A percentile compares a stretch with the other conserved stretches of the same genome.
phyloP scores from a whole-genome alignment of 345 rosid species.

The Moricandia moricandioides region DNA sequence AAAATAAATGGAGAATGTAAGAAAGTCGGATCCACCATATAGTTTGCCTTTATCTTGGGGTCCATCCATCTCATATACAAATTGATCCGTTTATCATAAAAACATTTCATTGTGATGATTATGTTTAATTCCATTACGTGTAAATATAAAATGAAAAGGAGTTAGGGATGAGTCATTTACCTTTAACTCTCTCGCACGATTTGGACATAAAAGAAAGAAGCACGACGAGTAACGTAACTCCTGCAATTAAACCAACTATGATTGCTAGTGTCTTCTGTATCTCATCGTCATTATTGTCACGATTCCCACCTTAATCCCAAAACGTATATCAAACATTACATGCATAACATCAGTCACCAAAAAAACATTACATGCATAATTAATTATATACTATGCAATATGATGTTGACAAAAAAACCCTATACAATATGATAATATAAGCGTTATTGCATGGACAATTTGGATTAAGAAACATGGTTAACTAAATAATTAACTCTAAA shows the following conservation, averaged over 20 bases:
- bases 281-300: conserved; percentile 54
- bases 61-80: not conserved
- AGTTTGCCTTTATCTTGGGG: not conserved
- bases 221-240: conserved; percentile 70
- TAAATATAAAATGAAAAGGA: not conserved
- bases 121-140: not conserved
- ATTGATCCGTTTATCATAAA: not conserved
- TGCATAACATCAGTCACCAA: too few relatives aligned
- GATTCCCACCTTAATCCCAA: conserved; percentile 29
- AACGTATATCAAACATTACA: not conserved
- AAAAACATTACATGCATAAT: not conserved
- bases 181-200: conserved; percentile 57
- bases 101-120: not conserved
- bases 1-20: not conserved
- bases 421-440: not conserved
- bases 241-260: conserved; percentile 80
- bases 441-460: not conserved
- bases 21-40: not conserved
- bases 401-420: not conserved
- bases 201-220: conserved; percentile 67
- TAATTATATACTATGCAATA: not conserved
- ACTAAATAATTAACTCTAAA: not conserved
- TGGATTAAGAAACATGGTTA: not conserved
- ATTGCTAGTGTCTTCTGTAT: conserved; percentile 90
- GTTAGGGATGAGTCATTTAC: conserved; percentile 30